These are phyloP conservation scores for Trametes hirsuta DNA, from an alignment of 1,284 basidiomycete species.

Conservation along the genomic window DNA sequence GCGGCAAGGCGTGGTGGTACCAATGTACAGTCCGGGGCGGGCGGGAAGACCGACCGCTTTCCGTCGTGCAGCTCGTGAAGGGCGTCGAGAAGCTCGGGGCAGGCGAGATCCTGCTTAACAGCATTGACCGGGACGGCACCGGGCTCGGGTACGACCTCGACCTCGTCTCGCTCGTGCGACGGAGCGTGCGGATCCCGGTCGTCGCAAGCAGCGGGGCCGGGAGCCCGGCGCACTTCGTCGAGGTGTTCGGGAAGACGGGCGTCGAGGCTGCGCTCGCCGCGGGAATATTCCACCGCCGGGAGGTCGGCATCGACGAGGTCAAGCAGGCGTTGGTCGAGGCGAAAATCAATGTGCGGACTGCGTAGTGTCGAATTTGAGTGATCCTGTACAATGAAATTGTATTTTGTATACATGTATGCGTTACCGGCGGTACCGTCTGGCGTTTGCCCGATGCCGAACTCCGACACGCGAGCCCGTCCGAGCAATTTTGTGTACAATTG, in stretches of 20 bases:
- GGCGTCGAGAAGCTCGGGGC: constrained; percentile 92
- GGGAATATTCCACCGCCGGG: constrained; percentile 94
- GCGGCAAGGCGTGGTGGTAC: constrained; percentile 95
- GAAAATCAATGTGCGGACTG: constrained; percentile 49
- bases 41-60: constrained; percentile 85
- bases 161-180: constrained; percentile 78
- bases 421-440: background rate
- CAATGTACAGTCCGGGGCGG: constrained; percentile 97
- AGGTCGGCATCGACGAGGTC: constrained; percentile 78
- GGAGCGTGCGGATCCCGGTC: constrained; percentile 86
- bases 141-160: constrained; percentile 93
- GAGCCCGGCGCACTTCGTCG: constrained; percentile 78
- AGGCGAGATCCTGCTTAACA: constrained; percentile 95
- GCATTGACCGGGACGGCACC: constrained; percentile 95
- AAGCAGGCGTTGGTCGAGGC: constrained; percentile 60
- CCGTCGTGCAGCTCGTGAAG: constrained; percentile 88
- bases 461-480: background rate
- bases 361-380: constrained; percentile 1
- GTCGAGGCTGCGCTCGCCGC: constrained; percentile 96
- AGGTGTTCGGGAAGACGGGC: constrained; percentile 79
- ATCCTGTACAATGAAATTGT: constrained; percentile 6
- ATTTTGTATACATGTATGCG: background rate
- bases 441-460: background rate
- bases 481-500: constrained; percentile 13
- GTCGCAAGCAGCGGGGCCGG: constrained; percentile 97